Evolutionary conservation across 129 eudicot species (phyloP), one percentile per base, ranked within the genome.

Genomic region (Dittrichia graveolens): DNA sequence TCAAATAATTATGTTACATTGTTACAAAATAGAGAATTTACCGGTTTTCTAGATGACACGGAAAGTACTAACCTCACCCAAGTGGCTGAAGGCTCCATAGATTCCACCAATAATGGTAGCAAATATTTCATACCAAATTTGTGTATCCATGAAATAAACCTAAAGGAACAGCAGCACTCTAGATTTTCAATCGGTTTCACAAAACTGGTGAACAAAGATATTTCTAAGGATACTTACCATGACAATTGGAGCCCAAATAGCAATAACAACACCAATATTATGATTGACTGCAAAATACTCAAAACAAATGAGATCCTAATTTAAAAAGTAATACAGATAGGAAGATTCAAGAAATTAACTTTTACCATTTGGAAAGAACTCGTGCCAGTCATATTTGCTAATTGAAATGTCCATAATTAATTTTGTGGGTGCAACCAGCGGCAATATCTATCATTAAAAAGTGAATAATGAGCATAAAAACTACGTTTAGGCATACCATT

Each of bases 101-200:
- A 95, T 85, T 59, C 99, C 99, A 64, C 99, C 99, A 72, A 91
- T 63, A 77, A 95, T 61, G 41, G 97, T 95, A 6, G 88, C 85
- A 70, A 83, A 95, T 63, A 95, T 91, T 63, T 91, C 91, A 85
- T 95, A 95, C 99, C 99, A 95, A 72, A 95, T 95, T 84, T 95
- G 99, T 79, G 94, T 79, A 78, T 95, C 99, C 99, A 86, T 95
- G 81, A 91, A 84, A 80, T 95, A 95, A 59, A 95, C 92, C 99
- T 95, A 71, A 18, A 79, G 40, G 59, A 53, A 41, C 68, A 79
- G 48, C 38, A 37, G 70, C 43, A 8, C 38, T 54, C 64, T 75
- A 5, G 40, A 47, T 75, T 80, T 58, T 68, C 31, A 66, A 42
- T 12, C 55, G 49, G 61, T 16, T 73, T 10, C 76, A 78, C 42